Evolutionary conservation across 2,329 filamentous ascomycete species (phyloP).

Genomic region (Nothopassalora personata): DNA sequence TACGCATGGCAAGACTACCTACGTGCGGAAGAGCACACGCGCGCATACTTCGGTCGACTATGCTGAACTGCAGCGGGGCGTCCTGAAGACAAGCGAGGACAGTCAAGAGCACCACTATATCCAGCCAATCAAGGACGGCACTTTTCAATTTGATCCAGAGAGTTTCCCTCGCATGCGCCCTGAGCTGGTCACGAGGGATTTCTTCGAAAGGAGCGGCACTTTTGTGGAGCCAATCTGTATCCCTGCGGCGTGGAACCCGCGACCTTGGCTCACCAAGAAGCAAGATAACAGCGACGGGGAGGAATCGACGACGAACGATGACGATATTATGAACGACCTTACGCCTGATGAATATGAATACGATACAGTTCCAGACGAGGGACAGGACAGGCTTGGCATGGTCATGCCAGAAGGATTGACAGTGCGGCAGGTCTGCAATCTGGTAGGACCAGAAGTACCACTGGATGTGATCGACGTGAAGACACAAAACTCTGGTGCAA

Average conservation of each 20-base stretch:
- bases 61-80: constrained; percentile 60
- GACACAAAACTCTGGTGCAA: constrained; percentile 60
- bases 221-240: constrained; percentile 64
- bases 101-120: constrained; percentile 64
- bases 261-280: constrained; percentile 36
- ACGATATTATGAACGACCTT: constrained; percentile 23
- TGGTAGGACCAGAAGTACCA: constrained; percentile 58
- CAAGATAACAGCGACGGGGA: constrained; percentile 6
- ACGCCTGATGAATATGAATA: constrained; percentile 42
- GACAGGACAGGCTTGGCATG: constrained; percentile 63
- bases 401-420: constrained; percentile 61
- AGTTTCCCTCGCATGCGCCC: constrained; percentile 60
- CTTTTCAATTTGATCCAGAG: constrained; percentile 56
- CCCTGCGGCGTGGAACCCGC: constrained; percentile 56
- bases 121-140: constrained; percentile 60
- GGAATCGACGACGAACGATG: constrained; percentile 18
- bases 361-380: constrained; percentile 50
- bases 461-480: constrained; percentile 67
- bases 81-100: constrained; percentile 60
- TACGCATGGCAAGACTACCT: constrained; percentile 58
- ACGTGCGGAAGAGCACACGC: constrained; percentile 60
- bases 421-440: constrained; percentile 57
- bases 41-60: constrained; percentile 64
- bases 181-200: constrained; percentile 58
- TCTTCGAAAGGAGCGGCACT: constrained; percentile 57